A percentile compares a stretch with the other conserved stretches of the same genome.
Conservation (phyloP, 164 flowering plant species). For the Piper betle region DNA sequence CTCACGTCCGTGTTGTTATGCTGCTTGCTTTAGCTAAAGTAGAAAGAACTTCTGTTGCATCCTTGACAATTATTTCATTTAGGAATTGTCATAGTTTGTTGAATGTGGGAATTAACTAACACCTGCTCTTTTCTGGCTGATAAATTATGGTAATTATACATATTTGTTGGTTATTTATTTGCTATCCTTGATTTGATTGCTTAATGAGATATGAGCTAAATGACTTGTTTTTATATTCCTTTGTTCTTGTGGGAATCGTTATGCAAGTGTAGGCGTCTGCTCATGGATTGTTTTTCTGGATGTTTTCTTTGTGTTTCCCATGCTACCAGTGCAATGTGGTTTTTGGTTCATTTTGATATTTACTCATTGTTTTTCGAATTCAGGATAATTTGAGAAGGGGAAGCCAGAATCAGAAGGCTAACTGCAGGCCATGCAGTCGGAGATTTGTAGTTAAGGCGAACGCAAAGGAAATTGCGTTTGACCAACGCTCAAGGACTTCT, state of each 20-base stretch:
- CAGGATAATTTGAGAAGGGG: slow-evolving; percentile 43
- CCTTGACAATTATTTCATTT: no score
- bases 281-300: not conserved
- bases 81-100: no score
- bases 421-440: slow-evolving; percentile 24
- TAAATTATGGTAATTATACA: no score
- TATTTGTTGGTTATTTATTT: no score
- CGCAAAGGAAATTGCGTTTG: slow-evolving; percentile 88
- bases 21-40: no score
- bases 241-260: no score
- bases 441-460: slow-evolving; percentile 52
- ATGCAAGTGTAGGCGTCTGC: not conserved
- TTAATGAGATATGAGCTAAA: not conserved
- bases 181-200: not conserved
- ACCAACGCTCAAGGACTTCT: slow-evolving; percentile 66
- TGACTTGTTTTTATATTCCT: not conserved
- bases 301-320: not conserved
- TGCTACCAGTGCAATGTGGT: not conserved
- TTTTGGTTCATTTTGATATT: not conserved
- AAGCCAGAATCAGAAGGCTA: slow-evolving; percentile 28
- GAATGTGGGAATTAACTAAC: no score
- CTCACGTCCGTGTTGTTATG: no score
- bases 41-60: no score
- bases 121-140: no score
- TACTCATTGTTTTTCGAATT: slow-evolving; percentile 1